Evolutionary conservation across 2,329 filamentous ascomycete genomes (phyloP), one percentile per base, ranked within the genome.

Genomic region (Beauveria pseudobassiana): DNA sequence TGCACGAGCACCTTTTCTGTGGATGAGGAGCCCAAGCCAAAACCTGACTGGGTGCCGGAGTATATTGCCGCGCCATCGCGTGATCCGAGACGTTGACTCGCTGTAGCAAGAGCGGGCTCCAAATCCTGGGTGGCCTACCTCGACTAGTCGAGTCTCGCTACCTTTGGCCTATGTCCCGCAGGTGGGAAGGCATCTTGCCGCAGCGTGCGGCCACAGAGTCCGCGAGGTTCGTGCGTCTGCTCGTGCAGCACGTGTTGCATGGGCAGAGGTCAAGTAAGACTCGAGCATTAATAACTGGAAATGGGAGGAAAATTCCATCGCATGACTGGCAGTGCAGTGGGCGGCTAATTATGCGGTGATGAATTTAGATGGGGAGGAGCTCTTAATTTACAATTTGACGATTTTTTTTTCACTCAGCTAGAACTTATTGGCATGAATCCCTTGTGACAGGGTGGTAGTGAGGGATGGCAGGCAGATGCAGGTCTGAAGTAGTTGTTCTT

Each of bases 181-280:
- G 58, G 75, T 83, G 49, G 74, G 78, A 63, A 73, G 79, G 4
- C 76, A 81, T 57, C 67, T 86, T 63, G 77, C 78, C 1, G 66
- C 73, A 9, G 81, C 82, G 1, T 83, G 82, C 55, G 83, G 82
- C 1, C 82, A 85, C 64, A 70, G 73, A 6, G 78, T 83, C 9
- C 74, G 83, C 50, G 81, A 82, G 63, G 75, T 85, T 50, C 75
- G 83, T 52, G 78, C 74, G 61, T 74, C 74, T 52, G 82, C 83
- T 20, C 74, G 82, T 58, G 65, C 70, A 62, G 81, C 82, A 4
- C 76, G 81, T 59, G 74, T 73, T 56, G 77, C 76, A 7, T 86
- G 83, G 83, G 72, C 71, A n/a, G 71, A 73, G 38, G 63, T 76
- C 57, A 75, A 71, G 58, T 71, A 62, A 30, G 30, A 30, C 2